phyloP scores from a whole-genome alignment of 805 yeast species.

The Ogataea wickerhamii region DNA sequence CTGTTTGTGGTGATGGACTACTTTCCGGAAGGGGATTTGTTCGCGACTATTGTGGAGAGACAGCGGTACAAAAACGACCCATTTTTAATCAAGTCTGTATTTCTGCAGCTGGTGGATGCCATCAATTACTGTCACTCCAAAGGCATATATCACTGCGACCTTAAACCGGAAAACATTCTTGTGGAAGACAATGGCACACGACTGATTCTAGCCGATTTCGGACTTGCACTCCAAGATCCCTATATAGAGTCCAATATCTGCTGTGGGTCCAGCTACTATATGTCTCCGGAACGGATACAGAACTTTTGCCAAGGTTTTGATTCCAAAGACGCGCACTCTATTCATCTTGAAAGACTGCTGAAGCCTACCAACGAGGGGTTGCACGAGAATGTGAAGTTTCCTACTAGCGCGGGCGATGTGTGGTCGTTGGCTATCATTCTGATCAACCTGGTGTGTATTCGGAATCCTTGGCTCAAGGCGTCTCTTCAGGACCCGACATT shows the following conservation, averaged over 20 bases:
- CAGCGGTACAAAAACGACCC: slow-evolving; percentile 57
- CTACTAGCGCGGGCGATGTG: slow-evolving; percentile 75
- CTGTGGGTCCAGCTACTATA: slow-evolving; percentile 83
- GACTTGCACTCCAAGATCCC: slow-evolving; percentile 67
- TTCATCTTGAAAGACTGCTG: slow-evolving; percentile 28
- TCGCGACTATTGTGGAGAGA: slow-evolving; percentile 76
- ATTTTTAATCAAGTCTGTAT: slow-evolving; percentile 50
- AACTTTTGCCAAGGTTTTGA: slow-evolving; percentile 38
- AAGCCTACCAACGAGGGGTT: slow-evolving; percentile 19
- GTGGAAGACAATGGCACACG: slow-evolving; percentile 54
- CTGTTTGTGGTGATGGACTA: slow-evolving; percentile 82
- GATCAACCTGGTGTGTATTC: slow-evolving; percentile 73
- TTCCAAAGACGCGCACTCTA: slow-evolving; percentile 30
- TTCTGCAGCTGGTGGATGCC: slow-evolving; percentile 78
- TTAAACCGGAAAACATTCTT: slow-evolving; percentile 91
- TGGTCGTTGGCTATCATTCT: slow-evolving; percentile 85
- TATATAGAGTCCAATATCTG: slow-evolving; percentile 66
- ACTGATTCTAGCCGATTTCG: slow-evolving; percentile 80
- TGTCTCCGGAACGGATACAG: slow-evolving; percentile 80
- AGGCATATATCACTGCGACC: slow-evolving; percentile 88
- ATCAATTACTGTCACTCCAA: slow-evolving; percentile 76
- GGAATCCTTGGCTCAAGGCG: slow-evolving; percentile 91
- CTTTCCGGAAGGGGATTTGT: slow-evolving; percentile 80
- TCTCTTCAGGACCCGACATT: slow-evolving; percentile 63
- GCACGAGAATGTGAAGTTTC: slow-evolving; percentile 39